These are phyloP conservation scores for Maudiozyma humilis DNA, from an alignment of 1,139 yeast species.

Conservation along the genomic window DNA sequence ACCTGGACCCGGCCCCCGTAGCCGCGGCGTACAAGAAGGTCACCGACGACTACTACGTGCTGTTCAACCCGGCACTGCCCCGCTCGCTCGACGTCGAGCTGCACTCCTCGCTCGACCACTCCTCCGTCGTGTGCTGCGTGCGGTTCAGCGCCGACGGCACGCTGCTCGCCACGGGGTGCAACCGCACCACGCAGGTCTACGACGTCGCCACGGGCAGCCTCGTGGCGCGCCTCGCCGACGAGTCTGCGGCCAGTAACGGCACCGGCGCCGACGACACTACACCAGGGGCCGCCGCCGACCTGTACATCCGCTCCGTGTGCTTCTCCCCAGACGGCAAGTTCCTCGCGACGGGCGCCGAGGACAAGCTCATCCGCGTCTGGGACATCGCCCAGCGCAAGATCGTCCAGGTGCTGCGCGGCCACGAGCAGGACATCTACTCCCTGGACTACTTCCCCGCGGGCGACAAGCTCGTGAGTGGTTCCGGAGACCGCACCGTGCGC, in stretches of 20 bases:
- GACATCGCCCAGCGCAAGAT: conserved; percentile 82
- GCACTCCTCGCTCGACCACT: conserved; percentile 82
- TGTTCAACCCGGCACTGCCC: conserved; percentile 83
- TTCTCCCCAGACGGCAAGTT: conserved; percentile 95
- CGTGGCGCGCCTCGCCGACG: conserved; percentile 81
- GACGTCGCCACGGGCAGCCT: conserved; percentile 88
- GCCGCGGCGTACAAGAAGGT: conserved; percentile 76
- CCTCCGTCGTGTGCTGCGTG: conserved; percentile 94
- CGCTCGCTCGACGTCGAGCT: conserved; percentile 72
- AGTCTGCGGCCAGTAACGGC: conserved; percentile 37
- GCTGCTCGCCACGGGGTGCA: conserved; percentile 93
- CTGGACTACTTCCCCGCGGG: conserved; percentile 95
- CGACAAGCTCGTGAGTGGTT: conserved; percentile 85
- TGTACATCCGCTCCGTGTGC: conserved; percentile 91
- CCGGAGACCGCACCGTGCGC: conserved; percentile 93
- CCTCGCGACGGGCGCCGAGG: conserved; percentile 97
- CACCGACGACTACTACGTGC: conserved; percentile 78
- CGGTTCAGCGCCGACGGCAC: conserved; percentile 88
- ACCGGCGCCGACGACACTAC: conserved; percentile 4
- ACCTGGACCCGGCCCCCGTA: conserved; percentile 71
- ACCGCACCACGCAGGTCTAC: conserved; percentile 90
- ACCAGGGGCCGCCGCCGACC: conserved; percentile 42
- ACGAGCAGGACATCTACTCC: conserved; percentile 95
- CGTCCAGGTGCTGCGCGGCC: conserved; percentile 83
- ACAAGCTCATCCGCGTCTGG: conserved; percentile 94